These are phyloP conservation scores for Ceratobasidium sp. DNA, from an alignment of 1,284 basidiomycete species.

Conservation along the genomic window DNA sequence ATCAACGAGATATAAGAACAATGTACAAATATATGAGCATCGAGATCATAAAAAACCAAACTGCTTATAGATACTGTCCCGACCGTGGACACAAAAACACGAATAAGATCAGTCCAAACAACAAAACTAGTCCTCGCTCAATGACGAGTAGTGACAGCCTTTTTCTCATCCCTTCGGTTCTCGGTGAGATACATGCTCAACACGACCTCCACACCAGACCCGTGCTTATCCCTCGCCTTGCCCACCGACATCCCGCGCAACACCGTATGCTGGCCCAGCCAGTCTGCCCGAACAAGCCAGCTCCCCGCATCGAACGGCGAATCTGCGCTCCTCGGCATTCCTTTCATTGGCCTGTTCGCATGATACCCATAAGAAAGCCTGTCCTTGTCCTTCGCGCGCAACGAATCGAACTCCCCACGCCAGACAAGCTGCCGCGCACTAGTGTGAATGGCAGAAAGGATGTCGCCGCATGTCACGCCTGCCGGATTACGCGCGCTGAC, in stretches of 20 bases:
- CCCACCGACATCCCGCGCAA: constrained; percentile 31
- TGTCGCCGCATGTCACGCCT: constrained; percentile 47
- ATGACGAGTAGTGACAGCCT: neutral
- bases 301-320: constrained; percentile 37
- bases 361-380: constrained; percentile 30
- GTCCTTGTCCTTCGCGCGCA: constrained; percentile 27
- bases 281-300: constrained; percentile 35
- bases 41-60: constrained; percentile 9
- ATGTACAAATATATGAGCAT: constrained; percentile 9
- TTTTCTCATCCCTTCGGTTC: constrained; percentile 15
- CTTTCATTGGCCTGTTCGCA: constrained; percentile 26
- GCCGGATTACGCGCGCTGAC: constrained; percentile 47
- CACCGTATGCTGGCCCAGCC: constrained; percentile 35
- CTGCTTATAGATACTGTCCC: constrained; percentile 15
- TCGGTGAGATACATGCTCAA: constrained; percentile 36
- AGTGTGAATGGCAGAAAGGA: constrained; percentile 45
- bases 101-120: neutral
- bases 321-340: constrained; percentile 19
- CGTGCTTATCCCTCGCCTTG: constrained; percentile 20
- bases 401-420: constrained; percentile 37
- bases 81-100: neutral
- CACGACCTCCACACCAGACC: neutral
- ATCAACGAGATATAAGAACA: constrained; percentile 6
- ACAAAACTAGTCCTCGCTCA: neutral
- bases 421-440: constrained; percentile 36